Base-by-base conservation (phyloP, 495 filamentous ascomycete species). In the Tetracladium setigerum region DNA sequence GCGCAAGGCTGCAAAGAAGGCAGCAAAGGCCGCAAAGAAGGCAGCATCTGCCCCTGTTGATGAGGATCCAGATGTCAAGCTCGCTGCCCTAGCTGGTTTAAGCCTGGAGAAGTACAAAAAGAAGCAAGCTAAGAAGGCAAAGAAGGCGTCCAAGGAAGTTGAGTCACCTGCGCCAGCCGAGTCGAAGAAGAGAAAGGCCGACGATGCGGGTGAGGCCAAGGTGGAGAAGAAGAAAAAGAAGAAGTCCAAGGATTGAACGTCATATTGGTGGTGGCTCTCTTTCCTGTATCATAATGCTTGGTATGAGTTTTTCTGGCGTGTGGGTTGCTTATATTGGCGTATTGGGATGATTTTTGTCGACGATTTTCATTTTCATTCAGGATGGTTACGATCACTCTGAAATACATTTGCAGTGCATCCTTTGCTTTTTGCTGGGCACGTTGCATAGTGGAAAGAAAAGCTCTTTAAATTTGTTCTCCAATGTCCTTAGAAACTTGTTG, bases 51-150 rank as follows among this genome's bases (percentile, higher is more conserved):
- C 18, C 5, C 4, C 14, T 12, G 14, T 45, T 6, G 31, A 30
- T 1, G 52, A 50, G 31, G 49, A 59, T 44, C 52, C 52, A 14
- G 52, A 55, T 33, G 71, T 71, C 52, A 72, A 69, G 47, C 47
- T 76, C 47, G 82, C 83, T 18, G 76, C 69, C 37, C 69, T 76
- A 60, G 77, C 79, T 14, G 82, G 83, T 41, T 68, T 86, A 39
- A 76, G 77, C 14, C 69, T 85, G n/a, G 73, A 72, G 61, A 77
- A 82, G 56, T 87, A 84, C 66, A 75, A 82, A 69, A 74, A 81
- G 50, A 86, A 85, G 73, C 71, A 81, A 17, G 78, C 82, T 57
- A 88, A 88, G 75, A 85, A 83, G 69, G 70, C 76, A 50, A 81
- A 79, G 74, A 84, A 83, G 67, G 71, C 72, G 16, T 71, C 72